Percentiles rank a stretch among this genome's conserved stretches.
Conservation (phyloP, 139 green algal species). For the Tetradesmus lagerheimii region DNA sequence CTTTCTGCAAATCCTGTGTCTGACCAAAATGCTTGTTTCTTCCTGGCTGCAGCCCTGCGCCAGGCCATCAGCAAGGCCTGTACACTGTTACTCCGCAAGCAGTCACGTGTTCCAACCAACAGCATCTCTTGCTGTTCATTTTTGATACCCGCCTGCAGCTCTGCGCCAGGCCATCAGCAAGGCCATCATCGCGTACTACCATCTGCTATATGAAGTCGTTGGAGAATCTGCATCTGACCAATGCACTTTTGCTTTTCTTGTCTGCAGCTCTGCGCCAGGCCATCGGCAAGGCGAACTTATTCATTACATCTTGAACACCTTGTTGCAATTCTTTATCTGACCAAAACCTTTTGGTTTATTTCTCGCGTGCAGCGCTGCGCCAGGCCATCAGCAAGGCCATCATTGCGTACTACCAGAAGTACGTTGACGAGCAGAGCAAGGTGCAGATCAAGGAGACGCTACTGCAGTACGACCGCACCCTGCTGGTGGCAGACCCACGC, state of each 20-base stretch:
- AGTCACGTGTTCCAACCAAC: no score
- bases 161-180: slow-evolving; percentile 98
- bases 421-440: slow-evolving; percentile 98
- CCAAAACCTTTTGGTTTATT: background rate
- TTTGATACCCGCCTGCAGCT: slow-evolving; percentile 69
- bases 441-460: slow-evolving; percentile 95
- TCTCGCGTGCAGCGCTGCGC: slow-evolving; percentile 86
- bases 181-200: slow-evolving; percentile 90
- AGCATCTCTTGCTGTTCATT: background rate
- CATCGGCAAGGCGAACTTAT: slow-evolving; percentile 98
- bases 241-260: no score
- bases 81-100: no score
- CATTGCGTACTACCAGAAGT: slow-evolving; percentile 99
- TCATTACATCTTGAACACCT: no score
- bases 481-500: slow-evolving; percentile 98
- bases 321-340: no score
- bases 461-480: slow-evolving; percentile 95
- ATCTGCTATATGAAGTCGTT: no score
- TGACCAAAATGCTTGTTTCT: no score
- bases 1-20: no score
- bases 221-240: no score
- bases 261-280: slow-evolving; percentile 91
- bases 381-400: slow-evolving; percentile 99
- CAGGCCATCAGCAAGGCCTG: background rate
- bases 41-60: no score